Conservation (phyloP, 805 yeast genomes). For the Metschnikowia similis region DNA sequence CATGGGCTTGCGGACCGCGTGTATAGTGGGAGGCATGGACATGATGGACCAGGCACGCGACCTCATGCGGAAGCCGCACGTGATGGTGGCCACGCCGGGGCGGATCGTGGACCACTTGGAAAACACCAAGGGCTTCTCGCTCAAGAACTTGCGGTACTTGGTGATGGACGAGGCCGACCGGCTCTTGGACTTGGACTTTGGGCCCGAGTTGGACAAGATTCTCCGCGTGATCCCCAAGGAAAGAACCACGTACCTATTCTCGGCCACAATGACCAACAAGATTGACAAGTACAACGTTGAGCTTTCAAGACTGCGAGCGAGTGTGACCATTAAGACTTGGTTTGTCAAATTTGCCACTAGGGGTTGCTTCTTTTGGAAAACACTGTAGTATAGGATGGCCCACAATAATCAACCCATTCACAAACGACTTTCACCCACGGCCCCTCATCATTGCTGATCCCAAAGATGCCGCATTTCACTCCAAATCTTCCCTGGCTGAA, state of each 20-base stretch:
- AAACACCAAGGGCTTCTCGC: constrained; percentile 82
- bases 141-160: constrained; percentile 71
- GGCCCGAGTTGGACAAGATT: constrained; percentile 87
- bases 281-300: constrained; percentile 47
- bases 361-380: no score
- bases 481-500: no score
- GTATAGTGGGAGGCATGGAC: constrained; percentile 97
- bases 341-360: no score
- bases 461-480: no score
- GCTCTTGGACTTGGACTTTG: constrained; percentile 91
- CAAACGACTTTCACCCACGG: no score
- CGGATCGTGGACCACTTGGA: constrained; percentile 91
- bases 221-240: constrained; percentile 79
- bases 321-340: no score
- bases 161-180: constrained; percentile 98
- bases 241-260: constrained; percentile 79
- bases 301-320: no score
- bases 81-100: constrained; percentile 94
- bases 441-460: no score
- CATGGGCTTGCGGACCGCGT: constrained; percentile 88
- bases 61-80: constrained; percentile 88
- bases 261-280: constrained; percentile 97
- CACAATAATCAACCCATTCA: no score
- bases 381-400: no score
- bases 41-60: constrained; percentile 97